Evolutionary conservation across 306 rosid genomes (phyloP), one percentile per base, ranked within the genome.

Genomic region (Delonix regia): DNA sequence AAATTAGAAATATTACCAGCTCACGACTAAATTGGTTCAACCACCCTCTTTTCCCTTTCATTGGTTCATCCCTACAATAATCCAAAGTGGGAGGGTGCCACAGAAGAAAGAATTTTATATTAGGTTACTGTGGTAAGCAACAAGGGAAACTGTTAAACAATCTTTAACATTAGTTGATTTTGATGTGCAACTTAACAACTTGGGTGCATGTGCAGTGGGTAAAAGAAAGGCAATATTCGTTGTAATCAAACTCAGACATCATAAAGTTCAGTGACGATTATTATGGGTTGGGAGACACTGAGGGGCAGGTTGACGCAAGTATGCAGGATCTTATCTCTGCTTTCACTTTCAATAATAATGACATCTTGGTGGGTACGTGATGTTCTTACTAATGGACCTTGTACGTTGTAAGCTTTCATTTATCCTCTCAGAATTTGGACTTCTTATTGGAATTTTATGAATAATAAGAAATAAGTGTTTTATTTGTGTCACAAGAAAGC

Each of bases 221-320:
- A 76, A 51, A 77, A 53, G 52, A 67, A 33, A 53, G 75, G 75
- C 47, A 53, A 76, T 1, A 64, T 51, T 22, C 49, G 18, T 25
- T 62, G 78, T 27, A 39, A 72, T n/a, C 49, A 72, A 69, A 59
- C 71, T 5, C 71, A 21, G 64, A 69, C 34, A 39, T 67, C 73
- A 77, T 65, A 61, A 77, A 49, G 66, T 38, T 71, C 33, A 56
- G 24, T 80, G 78, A 39, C 41, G 44, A 78, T 56, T 69, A 56
- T 68, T 48, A 1, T 22, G 49, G 66, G 3, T 79, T 21, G 30
- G 71, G 45, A 66, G 71, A 66, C 71, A 47, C 21, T 0, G 55
- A 5, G 30, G 38, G 82, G 60, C 77, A 59, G 24, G 61, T 56
- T 36, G 48, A 34, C 65, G 73, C 52, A 76, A 63, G 9, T 22